Evolutionary conservation across 257 asterid genomes (phyloP).

Genomic region (Cruciata laevipes): DNA sequence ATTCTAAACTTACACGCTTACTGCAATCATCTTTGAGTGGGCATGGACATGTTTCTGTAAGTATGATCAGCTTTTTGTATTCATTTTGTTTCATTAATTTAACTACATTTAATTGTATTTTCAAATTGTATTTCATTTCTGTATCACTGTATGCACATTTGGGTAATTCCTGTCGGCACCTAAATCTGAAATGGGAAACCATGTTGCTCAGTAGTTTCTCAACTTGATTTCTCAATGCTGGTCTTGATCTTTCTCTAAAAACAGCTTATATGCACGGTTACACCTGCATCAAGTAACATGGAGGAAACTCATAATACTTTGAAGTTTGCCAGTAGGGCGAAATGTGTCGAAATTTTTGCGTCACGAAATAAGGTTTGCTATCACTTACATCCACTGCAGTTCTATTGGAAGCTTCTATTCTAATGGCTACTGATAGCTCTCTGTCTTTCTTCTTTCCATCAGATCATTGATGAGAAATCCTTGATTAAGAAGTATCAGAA

Average conservation of each 20-base stretch:
- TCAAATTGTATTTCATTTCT: neutral
- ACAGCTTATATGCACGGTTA: slow-evolving; percentile 92
- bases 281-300: slow-evolving; percentile 97
- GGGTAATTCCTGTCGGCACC: neutral
- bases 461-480: slow-evolving; percentile 98
- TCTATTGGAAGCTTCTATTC: slow-evolving; percentile 12
- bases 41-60: slow-evolving; percentile 98
- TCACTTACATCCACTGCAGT: slow-evolving; percentile 8
- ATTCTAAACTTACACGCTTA: slow-evolving; percentile 94
- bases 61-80: slow-evolving; percentile 15
- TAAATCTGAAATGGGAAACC: neutral
- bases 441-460: slow-evolving; percentile 19
- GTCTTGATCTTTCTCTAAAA: slow-evolving; percentile 19
- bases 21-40: slow-evolving; percentile 97
- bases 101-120: neutral
- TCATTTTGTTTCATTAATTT: neutral
- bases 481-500: slow-evolving; percentile 95
- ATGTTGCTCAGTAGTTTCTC: neutral
- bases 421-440: slow-evolving; percentile 12
- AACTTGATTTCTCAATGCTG: neutral
- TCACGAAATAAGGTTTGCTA: slow-evolving; percentile 82
- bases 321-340: slow-evolving; percentile 98
- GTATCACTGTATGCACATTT: neutral
- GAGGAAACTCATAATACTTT: slow-evolving; percentile 98
- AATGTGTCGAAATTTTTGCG: slow-evolving; percentile 85